Percentiles rank a stretch among this genome's conserved stretches.
phyloP scores from a whole-genome alignment of 169 alveolate genomes.

The Eimeria falciformis region DNA sequence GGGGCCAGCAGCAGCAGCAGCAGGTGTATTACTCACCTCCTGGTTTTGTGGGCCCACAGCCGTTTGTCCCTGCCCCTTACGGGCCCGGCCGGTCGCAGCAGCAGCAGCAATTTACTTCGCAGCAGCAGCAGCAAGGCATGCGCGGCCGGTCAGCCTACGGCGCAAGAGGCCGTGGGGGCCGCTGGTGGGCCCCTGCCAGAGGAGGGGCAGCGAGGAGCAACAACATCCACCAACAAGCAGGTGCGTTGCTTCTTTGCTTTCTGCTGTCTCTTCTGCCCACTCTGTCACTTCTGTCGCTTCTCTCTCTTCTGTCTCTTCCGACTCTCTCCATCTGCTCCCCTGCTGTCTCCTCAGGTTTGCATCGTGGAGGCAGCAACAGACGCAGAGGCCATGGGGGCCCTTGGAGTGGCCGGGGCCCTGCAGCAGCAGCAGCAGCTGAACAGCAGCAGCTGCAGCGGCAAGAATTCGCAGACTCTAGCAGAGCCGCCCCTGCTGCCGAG shows the following conservation, averaged over 20 bases:
- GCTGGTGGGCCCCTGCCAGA: constrained; percentile 19
- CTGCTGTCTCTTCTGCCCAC: no score
- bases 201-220: constrained; percentile 10
- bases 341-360: no score
- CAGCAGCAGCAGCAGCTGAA: background rate
- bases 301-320: no score
- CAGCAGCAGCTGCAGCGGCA: constrained; percentile 27
- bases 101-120: no score
- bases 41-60: background rate
- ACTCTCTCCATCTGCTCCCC: no score
- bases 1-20: constrained; percentile 20
- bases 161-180: constrained; percentile 20
- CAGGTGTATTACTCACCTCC: constrained; percentile 18
- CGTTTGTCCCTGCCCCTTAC: constrained; percentile 6
- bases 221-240: background rate
- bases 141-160: background rate
- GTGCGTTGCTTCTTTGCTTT: background rate
- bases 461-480: background rate
- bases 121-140: constrained; percentile 24
- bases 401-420: background rate
- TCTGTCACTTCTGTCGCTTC: no score
- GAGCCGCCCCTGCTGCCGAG: background rate
- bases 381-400: constrained; percentile 12
- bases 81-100: background rate
- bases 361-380: background rate